Evolutionary conservation across 345 rosid genomes (phyloP), one percentile per base, ranked within the genome.

Genomic region (Noccaea bulbosa): DNA sequence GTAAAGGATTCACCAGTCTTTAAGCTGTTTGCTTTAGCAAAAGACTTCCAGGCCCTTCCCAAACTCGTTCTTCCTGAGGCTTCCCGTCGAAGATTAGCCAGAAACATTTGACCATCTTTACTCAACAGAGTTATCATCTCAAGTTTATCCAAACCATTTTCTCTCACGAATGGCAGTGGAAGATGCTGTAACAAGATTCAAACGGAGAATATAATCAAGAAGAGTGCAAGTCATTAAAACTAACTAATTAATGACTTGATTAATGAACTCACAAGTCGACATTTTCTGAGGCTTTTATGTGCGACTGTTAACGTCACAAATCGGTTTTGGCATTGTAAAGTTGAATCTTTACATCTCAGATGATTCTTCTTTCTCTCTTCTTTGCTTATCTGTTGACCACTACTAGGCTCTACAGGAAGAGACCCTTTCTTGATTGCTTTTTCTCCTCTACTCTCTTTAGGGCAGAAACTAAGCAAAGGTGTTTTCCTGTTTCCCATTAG

Each of bases 11-110:
- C 77, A 0, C 65, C 71, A 1, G 77, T 54, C 58, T 55, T 72
- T 65, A 72, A 46, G 50, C 59, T 34, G 5, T 72, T 64, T 53
- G 48, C 65, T 64, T 35, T 64, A 55, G 64, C 70, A 41, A 64
- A 54, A 22, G 27, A 47, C 64, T 64, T 72, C 76, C 76, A 72
- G 7, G 70, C 76, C 6, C 63, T 72, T 35, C 70, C 76, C 49
- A 72, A 54, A 56, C 57, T 43, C 70, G 54, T 63, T 63, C 57
- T 45, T 54, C 63, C 70, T 62, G 64, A 34, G 54, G 11, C 55
- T 27, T 72, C 70, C 11, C 54, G 14, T 7, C 64, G 70, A 62
- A 71, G 69, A 63, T 64, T 72, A 22, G 27, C 70, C 14, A 15
- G 37, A 64, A 70, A 72, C 70, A 54, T 72, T 8, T 53, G 57